Evolutionary conservation across 202 grass and related monocot species (phyloP).

Genomic region (Saccharum hybrid): DNA sequence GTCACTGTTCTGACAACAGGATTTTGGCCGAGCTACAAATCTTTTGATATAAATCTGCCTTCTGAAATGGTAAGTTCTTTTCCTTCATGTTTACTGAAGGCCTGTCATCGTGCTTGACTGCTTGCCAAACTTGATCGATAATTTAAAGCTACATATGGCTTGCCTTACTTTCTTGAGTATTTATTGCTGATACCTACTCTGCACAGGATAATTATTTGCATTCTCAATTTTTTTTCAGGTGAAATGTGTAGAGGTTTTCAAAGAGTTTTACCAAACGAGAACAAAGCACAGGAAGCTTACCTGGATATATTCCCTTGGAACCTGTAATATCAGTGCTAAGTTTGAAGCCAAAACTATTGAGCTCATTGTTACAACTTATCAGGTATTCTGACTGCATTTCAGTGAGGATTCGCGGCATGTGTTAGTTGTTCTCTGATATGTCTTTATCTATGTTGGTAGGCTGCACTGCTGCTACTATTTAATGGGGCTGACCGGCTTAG

Average conservation of each 20-base stretch:
- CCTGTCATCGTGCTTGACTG: not conserved
- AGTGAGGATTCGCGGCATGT: slow-evolving; percentile 12
- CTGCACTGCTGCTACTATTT: slow-evolving; percentile 68
- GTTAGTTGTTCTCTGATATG: slow-evolving; percentile 20
- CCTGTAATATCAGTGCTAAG: slow-evolving; percentile 64
- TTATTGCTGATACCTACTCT: slow-evolving; percentile 14
- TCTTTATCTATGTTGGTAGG: slow-evolving; percentile 35
- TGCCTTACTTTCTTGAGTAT: slow-evolving; percentile 26
- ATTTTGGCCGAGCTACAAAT: slow-evolving; percentile 97
- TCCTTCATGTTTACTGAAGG: not conserved
- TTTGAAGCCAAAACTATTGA: slow-evolving; percentile 69
- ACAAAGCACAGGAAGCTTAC: slow-evolving; percentile 86
- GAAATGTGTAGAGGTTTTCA: slow-evolving; percentile 95
- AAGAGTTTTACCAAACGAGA: slow-evolving; percentile 91
- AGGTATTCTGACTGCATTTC: slow-evolving; percentile 47
- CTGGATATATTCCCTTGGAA: slow-evolving; percentile 83
- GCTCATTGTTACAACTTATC: slow-evolving; percentile 75
- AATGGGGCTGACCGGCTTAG: slow-evolving; percentile 64
- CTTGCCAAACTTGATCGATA: slow-evolving; percentile 11
- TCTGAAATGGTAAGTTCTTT: slow-evolving; percentile 73
- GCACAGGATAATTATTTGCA: too few species aligned
- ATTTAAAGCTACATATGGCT: not conserved
- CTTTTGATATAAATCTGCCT: slow-evolving; percentile 89
- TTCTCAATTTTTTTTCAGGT: slow-evolving; percentile 52
- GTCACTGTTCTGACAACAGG: slow-evolving; percentile 85